These are phyloP conservation scores for Kwoniella dejecticola DNA, from an alignment of 768 basidiomycete species.

Conservation along the genomic window DNA sequence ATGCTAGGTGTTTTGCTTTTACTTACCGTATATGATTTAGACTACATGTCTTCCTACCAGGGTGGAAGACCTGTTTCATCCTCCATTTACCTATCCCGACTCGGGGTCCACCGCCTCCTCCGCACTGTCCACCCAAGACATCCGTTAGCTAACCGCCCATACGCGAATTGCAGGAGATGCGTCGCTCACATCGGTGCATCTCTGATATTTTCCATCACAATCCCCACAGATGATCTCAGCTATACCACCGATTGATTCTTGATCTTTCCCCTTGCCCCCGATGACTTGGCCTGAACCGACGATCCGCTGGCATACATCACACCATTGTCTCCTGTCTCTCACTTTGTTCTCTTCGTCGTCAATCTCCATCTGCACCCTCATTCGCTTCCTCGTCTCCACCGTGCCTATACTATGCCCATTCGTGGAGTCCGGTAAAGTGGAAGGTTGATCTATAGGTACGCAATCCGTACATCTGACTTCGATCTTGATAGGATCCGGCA, in stretches of 20 bases:
- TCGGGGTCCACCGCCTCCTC: constrained; percentile 54
- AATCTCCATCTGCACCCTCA: constrained; percentile 35
- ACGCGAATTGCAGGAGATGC: neutral
- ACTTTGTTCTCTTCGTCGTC: constrained; percentile 39
- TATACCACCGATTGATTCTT: constrained; percentile 24
- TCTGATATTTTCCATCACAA: constrained; percentile 50
- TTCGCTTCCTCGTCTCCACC: constrained; percentile 44
- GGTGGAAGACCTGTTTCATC: constrained; percentile 53
- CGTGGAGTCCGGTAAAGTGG: constrained; percentile 20
- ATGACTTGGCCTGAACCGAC: constrained; percentile 34
- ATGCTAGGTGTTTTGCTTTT: too few relatives aligned
- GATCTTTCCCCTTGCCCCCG: constrained; percentile 29
- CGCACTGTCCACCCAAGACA: constrained; percentile 30
- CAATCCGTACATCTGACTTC: constrained; percentile 35
- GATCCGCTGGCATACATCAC: constrained; percentile 53
- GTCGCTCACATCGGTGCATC: constrained; percentile 29
- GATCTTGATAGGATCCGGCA: constrained; percentile 29
- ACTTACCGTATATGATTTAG: constrained; percentile 49
- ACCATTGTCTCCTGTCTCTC: constrained; percentile 34
- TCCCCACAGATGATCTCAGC: constrained; percentile 44
- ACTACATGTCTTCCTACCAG: constrained; percentile 53
- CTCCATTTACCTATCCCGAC: constrained; percentile 56
- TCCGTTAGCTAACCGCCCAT: neutral
- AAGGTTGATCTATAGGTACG: constrained; percentile 21
- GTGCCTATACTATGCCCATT: constrained; percentile 30